Conservation (phyloP, 352 stramenopile species). For the Phytophthora pistaciae region DNA sequence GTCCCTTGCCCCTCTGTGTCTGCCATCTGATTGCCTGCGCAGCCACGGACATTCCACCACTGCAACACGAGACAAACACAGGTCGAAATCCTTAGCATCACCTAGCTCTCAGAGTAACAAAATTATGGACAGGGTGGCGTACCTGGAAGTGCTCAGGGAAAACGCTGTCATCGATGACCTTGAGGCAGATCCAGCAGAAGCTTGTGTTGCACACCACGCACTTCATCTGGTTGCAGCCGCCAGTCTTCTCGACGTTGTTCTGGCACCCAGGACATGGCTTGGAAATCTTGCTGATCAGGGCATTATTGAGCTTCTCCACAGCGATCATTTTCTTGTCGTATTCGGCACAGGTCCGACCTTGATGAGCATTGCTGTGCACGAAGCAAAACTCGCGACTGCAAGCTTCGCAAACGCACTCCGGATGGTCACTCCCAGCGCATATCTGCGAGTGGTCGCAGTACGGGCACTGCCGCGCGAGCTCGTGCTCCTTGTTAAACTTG, state of each 20-base stretch:
- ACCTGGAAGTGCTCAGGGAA: constrained; percentile 91
- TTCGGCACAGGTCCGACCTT: constrained; percentile 66
- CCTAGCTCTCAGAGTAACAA: too few relatives aligned
- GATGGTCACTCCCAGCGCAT: constrained; percentile 47
- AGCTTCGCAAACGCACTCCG: constrained; percentile 51
- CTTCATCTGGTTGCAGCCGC: constrained; percentile 93
- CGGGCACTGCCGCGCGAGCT: constrained; percentile 65
- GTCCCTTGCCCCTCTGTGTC: constrained; percentile 60
- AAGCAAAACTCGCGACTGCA: constrained; percentile 86
- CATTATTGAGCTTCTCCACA: constrained; percentile 87
- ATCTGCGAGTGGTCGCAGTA: constrained; percentile 69
- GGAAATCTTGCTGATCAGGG: constrained; percentile 78
- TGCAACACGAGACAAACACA: constrained; percentile 28
- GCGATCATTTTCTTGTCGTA: constrained; percentile 84
- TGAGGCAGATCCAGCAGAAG: constrained; percentile 92
- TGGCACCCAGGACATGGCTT: constrained; percentile 91
- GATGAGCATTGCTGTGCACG: constrained; percentile 88
- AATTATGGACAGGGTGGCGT: too few relatives aligned
- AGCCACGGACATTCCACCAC: constrained; percentile 86
- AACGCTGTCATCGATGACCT: constrained; percentile 83
- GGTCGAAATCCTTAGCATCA: too few relatives aligned
- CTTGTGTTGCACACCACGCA: constrained; percentile 81
- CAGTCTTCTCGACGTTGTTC: constrained; percentile 91
- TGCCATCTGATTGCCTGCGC: constrained; percentile 76
- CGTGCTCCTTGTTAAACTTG: constrained; percentile 86